phyloP scores from a whole-genome alignment of 805 yeast species.

The Ogataea neopini region DNA sequence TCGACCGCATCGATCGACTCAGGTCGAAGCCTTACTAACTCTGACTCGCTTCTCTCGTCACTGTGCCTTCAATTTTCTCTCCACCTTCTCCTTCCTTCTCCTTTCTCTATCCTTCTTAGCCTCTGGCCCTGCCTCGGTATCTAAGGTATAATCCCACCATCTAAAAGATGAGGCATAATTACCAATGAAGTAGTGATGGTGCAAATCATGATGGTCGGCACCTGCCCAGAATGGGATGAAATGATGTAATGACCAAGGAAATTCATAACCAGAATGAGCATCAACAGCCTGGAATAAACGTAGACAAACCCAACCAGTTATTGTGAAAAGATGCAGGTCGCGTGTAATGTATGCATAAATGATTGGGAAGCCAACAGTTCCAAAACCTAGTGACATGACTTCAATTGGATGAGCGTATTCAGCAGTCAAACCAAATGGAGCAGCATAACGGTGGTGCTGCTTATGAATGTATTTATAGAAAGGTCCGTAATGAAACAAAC shows the following conservation, averaged over 20 bases:
- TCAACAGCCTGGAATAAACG: constrained; percentile 62
- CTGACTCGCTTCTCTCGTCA: too few species aligned
- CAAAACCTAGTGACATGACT: constrained; percentile 56
- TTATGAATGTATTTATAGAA: constrained; percentile 60
- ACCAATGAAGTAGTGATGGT: constrained; percentile 61
- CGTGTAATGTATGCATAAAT: constrained; percentile 50
- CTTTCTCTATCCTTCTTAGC: constrained; percentile 50
- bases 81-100: constrained; percentile 44
- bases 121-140: constrained; percentile 57
- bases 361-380: constrained; percentile 62
- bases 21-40: too few species aligned
- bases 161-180: constrained; percentile 58
- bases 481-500: constrained; percentile 55
- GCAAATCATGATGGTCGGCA: constrained; percentile 62
- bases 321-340: constrained; percentile 53
- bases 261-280: constrained; percentile 62
- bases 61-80: constrained; percentile 31
- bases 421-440: constrained; percentile 63
- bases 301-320: constrained; percentile 51
- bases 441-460: constrained; percentile 62
- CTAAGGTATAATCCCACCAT: constrained; percentile 55
- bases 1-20: too few species aligned
- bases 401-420: constrained; percentile 64
- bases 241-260: constrained; percentile 60
- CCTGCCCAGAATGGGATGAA: constrained; percentile 67